Evolutionary conservation across 139 green algal species (phyloP).

Genomic region (Monoraphidium neglectum): DNA sequence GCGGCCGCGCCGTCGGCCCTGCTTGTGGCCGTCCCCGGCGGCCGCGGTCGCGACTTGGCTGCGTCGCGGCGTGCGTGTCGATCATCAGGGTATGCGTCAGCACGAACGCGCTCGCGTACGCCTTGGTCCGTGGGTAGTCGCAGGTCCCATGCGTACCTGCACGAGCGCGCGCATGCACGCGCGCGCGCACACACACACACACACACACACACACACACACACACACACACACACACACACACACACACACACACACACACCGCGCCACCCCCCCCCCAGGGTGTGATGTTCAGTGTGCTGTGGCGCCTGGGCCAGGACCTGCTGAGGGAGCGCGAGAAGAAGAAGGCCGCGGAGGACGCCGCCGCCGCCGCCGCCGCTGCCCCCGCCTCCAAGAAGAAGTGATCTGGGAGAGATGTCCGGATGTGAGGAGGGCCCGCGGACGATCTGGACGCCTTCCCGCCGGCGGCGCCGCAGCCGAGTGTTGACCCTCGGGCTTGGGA

Average conservation of each 20-base stretch:
- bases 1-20: too few relatives aligned
- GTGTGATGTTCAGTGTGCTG: slow-evolving; percentile 81
- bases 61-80: too few relatives aligned
- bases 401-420: too few relatives aligned
- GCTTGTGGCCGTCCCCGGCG: too few relatives aligned
- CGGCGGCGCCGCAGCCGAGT: too few relatives aligned
- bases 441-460: too few relatives aligned
- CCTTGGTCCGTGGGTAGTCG: background rate
- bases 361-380: background rate
- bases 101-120: background rate
- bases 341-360: slow-evolving; percentile 4
- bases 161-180: background rate
- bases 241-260: too few relatives aligned
- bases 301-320: slow-evolving; percentile 83
- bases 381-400: slow-evolving; percentile 6
- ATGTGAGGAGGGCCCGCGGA: too few relatives aligned
- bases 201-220: background rate
- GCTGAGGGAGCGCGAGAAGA: slow-evolving; percentile 8
- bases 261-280: slow-evolving; percentile 33
- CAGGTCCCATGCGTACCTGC: background rate
- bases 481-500: too few relatives aligned
- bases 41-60: too few relatives aligned
- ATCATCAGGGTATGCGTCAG: background rate
- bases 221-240: background rate
- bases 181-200: background rate